Evolutionary conservation across 352 stramenopile genomes (phyloP), one percentile per base, ranked within the genome.

Genomic region (Globisporangium barbulae): DNA sequence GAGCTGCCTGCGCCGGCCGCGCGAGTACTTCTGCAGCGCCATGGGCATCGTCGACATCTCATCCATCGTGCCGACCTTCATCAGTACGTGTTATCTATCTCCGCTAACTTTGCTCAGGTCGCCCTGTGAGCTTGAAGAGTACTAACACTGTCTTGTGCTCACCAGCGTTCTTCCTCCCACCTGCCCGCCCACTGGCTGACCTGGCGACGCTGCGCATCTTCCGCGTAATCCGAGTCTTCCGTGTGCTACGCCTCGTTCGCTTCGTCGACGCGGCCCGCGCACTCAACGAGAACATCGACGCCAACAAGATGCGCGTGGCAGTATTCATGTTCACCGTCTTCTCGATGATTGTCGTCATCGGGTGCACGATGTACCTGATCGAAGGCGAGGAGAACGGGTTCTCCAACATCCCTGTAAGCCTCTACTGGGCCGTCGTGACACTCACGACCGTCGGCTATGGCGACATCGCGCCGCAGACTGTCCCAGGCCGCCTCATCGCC

Each of bases 361-460:
- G 84, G 25, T 93, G 84, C 54, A 74, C 82, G 47, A 93, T 93
- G 82, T 93, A 93, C 64, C 63, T 93, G 52, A 91, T 93, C 66
- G 84, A 93, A 74, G 84, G 83, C 35, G 84, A 91, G 53, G 67
- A 70, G 17, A 75, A 91, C 63, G 84, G 85, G 31, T 93, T 91
- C 62, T 89, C 82, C n/a, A 84, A 82, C 59, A 84, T 84, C 37
- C 75, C 75, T 21, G 70, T 80, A 53, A 82, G 73, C 21, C 68
- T 84, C 35, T 84, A 84, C 57, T 84, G 75, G 75, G 74, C 75
- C 1, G 74, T 84, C 28, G 75, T 84, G 53, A 85, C 77, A 5
- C 65, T 85, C 52, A 85, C 77, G 33, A 85, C 77, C 3, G 77
- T 85, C 15, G 77, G 77, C 2, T 85, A 85, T 28, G 77, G 77